phyloP scores from a whole-genome alignment of 108 stramenopile genomes.

The Conticribra weissflogii region DNA sequence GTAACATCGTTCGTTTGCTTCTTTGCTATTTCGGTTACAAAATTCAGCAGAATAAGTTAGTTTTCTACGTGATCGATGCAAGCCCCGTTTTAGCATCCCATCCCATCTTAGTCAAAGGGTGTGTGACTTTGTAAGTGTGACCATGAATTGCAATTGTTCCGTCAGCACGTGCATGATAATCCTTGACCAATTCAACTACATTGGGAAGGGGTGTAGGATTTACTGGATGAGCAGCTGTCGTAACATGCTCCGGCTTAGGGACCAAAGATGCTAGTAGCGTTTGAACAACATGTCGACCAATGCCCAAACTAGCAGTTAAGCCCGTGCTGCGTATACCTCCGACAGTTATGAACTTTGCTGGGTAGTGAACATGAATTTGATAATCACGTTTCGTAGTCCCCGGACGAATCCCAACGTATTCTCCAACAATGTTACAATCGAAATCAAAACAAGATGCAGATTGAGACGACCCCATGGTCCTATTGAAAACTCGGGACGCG shows the following conservation, averaged over 20 bases:
- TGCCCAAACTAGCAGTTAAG: constrained; percentile 74
- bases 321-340: constrained; percentile 86
- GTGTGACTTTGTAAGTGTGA: constrained; percentile 64
- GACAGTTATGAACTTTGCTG: constrained; percentile 62
- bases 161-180: constrained; percentile 56
- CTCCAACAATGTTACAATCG: constrained; percentile 51
- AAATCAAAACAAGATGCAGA: constrained; percentile 20
- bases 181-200: constrained; percentile 48
- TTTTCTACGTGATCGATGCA: not conserved
- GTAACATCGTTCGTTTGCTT: too few relatives aligned
- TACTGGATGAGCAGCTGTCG: not conserved
- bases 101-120: constrained; percentile 72
- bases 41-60: not conserved
- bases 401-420: constrained; percentile 85
- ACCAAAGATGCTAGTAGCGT: constrained; percentile 41
- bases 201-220: constrained; percentile 59
- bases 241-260: not conserved
- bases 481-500: constrained; percentile 40
- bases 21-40: too few relatives aligned
- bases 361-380: constrained; percentile 58
- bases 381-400: constrained; percentile 78
- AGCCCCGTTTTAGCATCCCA: constrained; percentile 47
- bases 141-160: constrained; percentile 58
- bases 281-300: constrained; percentile 68
- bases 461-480: constrained; percentile 15